Evolutionary conservation across 2,329 filamentous ascomycete genomes (phyloP).

Genomic region (Chaetomiaceae sp.): DNA sequence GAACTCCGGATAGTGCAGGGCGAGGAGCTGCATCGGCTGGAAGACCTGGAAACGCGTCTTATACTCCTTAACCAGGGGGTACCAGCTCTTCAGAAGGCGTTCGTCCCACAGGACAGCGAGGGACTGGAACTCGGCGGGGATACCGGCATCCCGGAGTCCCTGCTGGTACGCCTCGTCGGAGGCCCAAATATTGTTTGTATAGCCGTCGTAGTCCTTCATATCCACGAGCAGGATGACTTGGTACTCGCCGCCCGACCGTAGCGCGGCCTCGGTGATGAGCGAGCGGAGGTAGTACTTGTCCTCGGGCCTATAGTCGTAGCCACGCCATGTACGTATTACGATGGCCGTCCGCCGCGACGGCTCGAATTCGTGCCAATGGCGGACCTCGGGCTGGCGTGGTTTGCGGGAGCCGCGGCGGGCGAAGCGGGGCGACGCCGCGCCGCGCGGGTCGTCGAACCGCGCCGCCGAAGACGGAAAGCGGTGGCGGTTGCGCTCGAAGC

Average conservation of each 20-base stretch:
- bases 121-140: conserved; percentile 60
- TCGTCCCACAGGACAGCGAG: conserved; percentile 68
- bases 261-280: conserved; percentile 55
- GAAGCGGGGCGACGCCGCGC: conserved; percentile 12
- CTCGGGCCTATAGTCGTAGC: conserved; percentile 54
- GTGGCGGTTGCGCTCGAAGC: conserved; percentile 43
- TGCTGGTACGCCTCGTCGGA: conserved; percentile 45
- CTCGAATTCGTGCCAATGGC: conserved; percentile 28
- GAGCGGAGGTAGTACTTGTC: conserved; percentile 57
- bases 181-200: conserved; percentile 46
- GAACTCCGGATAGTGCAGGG: conserved; percentile 31
- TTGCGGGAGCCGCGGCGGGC: conserved; percentile 14
- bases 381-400: conserved; percentile 22
- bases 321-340: conserved; percentile 29
- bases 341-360: conserved; percentile 26
- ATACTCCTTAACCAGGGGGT: conserved; percentile 53
- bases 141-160: conserved; percentile 42
- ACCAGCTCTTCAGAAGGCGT: conserved; percentile 59
- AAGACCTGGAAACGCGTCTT: conserved; percentile 27
- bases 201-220: conserved; percentile 52
- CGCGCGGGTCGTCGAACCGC: conserved; percentile 16
- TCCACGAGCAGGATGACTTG: conserved; percentile 57
- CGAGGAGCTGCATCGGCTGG: conserved; percentile 31
- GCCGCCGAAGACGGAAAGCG: conserved; percentile 36
- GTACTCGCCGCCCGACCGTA: conserved; percentile 58